phyloP scores from a whole-genome alignment of 805 yeast species.

The Cyberlindnera bimundalis region DNA sequence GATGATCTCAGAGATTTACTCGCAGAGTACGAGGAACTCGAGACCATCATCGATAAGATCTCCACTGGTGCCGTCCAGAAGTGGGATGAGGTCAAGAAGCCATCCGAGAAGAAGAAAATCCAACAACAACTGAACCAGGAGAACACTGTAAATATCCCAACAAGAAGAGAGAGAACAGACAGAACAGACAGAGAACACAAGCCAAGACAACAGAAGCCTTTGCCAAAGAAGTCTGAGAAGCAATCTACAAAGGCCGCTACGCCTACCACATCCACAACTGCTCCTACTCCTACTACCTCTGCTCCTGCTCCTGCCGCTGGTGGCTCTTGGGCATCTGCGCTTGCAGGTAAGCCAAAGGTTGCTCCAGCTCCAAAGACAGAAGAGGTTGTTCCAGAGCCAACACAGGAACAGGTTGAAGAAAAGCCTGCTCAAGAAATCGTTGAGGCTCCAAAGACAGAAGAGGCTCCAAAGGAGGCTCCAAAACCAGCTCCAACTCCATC shows the following conservation, averaged over 20 bases:
- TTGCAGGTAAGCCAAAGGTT: conserved; percentile 22
- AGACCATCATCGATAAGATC: conserved; percentile 79
- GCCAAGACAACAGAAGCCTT: conserved; percentile 23
- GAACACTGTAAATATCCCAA: conserved; percentile 18
- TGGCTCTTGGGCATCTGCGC: conserved; percentile 31
- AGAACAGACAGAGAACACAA: conserved; percentile 15
- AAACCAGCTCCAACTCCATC: conserved; percentile 26
- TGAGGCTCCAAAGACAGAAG: conserved; percentile 7
- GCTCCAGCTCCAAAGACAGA: conserved; percentile 4
- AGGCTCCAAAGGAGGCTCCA: conserved; percentile 16
- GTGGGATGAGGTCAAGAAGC: conserved; percentile 89
- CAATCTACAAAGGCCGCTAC: conserved; percentile 10
- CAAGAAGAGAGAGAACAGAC: conserved; percentile 8
- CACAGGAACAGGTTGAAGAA: conserved; percentile 1
- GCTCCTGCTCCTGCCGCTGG: conserved; percentile 20
- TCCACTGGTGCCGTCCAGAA: conserved; percentile 85
- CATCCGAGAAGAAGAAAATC: conserved; percentile 53
- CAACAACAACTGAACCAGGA: conserved; percentile 23
- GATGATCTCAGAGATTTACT: conserved; percentile 79
- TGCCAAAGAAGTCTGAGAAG: conserved; percentile 18
- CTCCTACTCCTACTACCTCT: conserved; percentile 18
- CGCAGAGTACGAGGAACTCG: conserved; percentile 73
- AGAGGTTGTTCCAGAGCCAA: conserved; percentile 5
- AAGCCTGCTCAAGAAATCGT: conserved; percentile 1
- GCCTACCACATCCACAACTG: conserved; percentile 11